Percentiles rank a stretch among this genome's conserved stretches.
Conservation (phyloP, 2,329 filamentous ascomycete genomes). For the Magnaporthiopsis incrustans region DNA sequence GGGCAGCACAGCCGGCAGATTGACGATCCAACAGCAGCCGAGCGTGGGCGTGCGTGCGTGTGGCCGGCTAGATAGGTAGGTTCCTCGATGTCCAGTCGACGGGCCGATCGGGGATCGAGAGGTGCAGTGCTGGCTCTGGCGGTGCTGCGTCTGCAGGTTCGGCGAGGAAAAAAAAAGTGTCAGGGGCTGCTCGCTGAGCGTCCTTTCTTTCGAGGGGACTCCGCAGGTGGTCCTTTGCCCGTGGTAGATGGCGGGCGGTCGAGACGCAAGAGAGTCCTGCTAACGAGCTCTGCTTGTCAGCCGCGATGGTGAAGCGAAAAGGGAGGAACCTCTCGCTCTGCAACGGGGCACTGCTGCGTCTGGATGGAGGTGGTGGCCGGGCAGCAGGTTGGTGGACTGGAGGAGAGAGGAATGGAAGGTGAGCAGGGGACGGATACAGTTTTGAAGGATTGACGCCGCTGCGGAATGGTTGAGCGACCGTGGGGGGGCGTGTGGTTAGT, state of each 20-base stretch:
- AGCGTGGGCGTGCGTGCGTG: background rate
- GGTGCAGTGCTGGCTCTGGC: background rate
- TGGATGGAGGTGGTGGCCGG: background rate
- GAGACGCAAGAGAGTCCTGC: constrained; percentile 3
- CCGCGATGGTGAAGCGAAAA: constrained; percentile 2
- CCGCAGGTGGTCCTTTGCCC: constrained; percentile 5
- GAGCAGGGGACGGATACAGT: background rate
- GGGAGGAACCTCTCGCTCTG: background rate
- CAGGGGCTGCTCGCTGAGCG: constrained; percentile 1
- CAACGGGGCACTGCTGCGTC: background rate
- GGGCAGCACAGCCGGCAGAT: background rate
- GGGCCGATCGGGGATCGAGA: background rate
- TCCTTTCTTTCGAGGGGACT: constrained; percentile 1
- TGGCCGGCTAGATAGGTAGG: background rate
- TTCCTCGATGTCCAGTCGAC: background rate
- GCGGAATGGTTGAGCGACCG: background rate
- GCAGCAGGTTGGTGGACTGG: background rate
- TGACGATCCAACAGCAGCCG: background rate
- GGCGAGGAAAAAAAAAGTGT: background rate
- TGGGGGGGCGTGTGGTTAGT: background rate
- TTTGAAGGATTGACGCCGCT: background rate
- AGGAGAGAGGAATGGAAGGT: background rate
- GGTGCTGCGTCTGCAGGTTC: background rate
- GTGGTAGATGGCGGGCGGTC: background rate
- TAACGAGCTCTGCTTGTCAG: constrained; percentile 8